Conservation (phyloP, 805 yeast genomes). For the Candida coquimbonensis region DNA sequence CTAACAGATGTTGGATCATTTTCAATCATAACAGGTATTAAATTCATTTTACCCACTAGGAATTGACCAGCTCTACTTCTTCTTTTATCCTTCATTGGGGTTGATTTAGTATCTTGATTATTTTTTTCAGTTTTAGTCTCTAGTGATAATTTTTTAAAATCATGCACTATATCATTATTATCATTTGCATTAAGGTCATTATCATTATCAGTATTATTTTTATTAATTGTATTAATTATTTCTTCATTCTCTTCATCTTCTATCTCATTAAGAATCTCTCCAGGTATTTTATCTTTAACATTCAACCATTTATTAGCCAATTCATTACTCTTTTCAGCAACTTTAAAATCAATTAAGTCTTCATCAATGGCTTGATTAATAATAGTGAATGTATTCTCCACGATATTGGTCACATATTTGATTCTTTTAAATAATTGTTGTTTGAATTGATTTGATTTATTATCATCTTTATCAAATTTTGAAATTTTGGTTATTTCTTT, state of each 20-base stretch:
- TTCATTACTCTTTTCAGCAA: constrained; percentile 29
- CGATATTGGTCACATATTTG: constrained; percentile 32
- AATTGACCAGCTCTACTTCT: constrained; percentile 30
- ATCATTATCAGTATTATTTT: not conserved
- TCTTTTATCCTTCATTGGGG: constrained; percentile 17
- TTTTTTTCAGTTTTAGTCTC: constrained; percentile 9
- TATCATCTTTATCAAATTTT: constrained; percentile 15
- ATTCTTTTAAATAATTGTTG: constrained; percentile 27
- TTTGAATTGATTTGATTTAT: constrained; percentile 11
- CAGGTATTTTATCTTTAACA: constrained; percentile 15
- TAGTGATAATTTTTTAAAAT: constrained; percentile 19
- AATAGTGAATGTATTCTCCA: constrained; percentile 31
- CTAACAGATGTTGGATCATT: constrained; percentile 25
- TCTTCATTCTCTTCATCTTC: not conserved
- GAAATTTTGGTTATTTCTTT: constrained; percentile 20
- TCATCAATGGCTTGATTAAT: constrained; percentile 36
- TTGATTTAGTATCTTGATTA: not conserved
- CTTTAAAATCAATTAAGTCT: constrained; percentile 30
- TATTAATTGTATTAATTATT: constrained; percentile 1
- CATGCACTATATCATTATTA: constrained; percentile 10
- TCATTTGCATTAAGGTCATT: not conserved
- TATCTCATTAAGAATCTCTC: constrained; percentile 17
- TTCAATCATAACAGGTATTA: constrained; percentile 31
- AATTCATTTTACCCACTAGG: constrained; percentile 34
- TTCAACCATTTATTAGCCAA: constrained; percentile 30